Base-by-base conservation (phyloP, 1,284 basidiomycete species). In the Athelia sp. region DNA sequence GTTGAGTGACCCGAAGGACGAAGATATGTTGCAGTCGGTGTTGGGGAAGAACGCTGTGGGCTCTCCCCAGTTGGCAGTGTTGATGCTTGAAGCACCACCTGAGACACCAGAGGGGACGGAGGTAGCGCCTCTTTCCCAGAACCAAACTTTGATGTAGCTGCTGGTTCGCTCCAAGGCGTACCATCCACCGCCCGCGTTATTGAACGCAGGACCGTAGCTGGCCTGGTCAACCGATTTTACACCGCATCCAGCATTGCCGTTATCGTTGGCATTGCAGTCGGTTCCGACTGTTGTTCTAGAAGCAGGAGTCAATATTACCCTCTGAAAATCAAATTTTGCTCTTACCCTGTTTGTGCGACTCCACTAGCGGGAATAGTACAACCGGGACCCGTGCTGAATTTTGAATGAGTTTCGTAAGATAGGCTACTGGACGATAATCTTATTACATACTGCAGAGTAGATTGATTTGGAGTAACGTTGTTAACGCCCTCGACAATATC, bases 171-270 rank as follows among this genome's bases (percentile, higher is more conserved):
- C 71, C 46, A 73, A 61, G 2, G 71, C 72, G 47, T 72, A 66
- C 70, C 67, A 74, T 48, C 72, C 71, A 21, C 74, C 76, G 34
- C 68, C 66, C 24, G 59, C 55, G 22, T 48, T 54, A 58, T 78
- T 78, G 59, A 75, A 74, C 4, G 54, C 42, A 2, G 69, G 64
- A 1, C 75, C 76, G 45, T 65, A 74, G 43, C 61, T 69, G 32
- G n/a, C n/a, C 65, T 67, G 18, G 60, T 54, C 23, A 67, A 58
- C 8, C 62, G 65, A 36, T 61, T 51, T 43, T n/a, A 77, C 71
- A 6, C 71, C 73, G 52, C 79, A 81, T 1, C 77, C 76, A 3
- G 62, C 53, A 56, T 4, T 9, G 23, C 43, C 8, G 55, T 40
- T 19, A 62, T 66, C 63, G 34, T 58, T 51, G 2, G 70, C 64